Base-by-base conservation (phyloP, 2,329 filamentous ascomycete species). In the Aspergillus pseudotamarii region DNA sequence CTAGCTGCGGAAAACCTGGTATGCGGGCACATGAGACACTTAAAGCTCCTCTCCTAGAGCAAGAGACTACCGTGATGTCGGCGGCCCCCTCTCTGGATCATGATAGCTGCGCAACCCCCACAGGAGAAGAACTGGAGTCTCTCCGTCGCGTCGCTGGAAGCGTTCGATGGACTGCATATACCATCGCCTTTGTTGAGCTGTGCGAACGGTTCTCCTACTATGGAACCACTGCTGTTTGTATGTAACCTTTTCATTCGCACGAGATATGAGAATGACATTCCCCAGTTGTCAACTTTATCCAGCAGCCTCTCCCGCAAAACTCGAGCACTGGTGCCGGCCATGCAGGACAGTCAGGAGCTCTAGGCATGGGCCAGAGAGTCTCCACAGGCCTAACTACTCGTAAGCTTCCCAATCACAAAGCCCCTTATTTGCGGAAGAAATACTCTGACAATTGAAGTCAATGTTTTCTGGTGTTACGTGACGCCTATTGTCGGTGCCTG, bases 121-220 rank as follows among this genome's bases (percentile, higher is more conserved):
- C 72, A 1, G 69, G 69, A 0, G 72, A 77, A 21, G 79, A 81
- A 48, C 41, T 78, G 46, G 60, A 57, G 1, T 75, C 69, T 23
- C 70, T 81, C 9, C 78, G 76, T 46, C 76, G 78, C 59, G 73
- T 80, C 9, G 57, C 76, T 10, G 76, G 71, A 28, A 69, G 68
- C 5, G 86, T 93, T 64, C 87, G 87, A 57, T 88, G 85, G 84
- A 80, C 83, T 62, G 86, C 89, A 61, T 93, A 88, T 78, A 88
- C 88, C 36, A 86, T 93, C 65, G 90, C 89, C 57, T 88, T 92
- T 65, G 86, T 91, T 62, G 91, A 93, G 77, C 80, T 92, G 60
- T 91, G 88, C 78, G 91, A 93, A 80, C 88, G 91, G 51, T 92
- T 91, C 78, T 90, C 88, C 14, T 93, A 91, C 84, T 92, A 92